Percentiles rank a stretch among this genome's conserved stretches.
phyloP scores from a whole-genome alignment of 1,284 basidiomycete species.

The Cerrena zonata region DNA sequence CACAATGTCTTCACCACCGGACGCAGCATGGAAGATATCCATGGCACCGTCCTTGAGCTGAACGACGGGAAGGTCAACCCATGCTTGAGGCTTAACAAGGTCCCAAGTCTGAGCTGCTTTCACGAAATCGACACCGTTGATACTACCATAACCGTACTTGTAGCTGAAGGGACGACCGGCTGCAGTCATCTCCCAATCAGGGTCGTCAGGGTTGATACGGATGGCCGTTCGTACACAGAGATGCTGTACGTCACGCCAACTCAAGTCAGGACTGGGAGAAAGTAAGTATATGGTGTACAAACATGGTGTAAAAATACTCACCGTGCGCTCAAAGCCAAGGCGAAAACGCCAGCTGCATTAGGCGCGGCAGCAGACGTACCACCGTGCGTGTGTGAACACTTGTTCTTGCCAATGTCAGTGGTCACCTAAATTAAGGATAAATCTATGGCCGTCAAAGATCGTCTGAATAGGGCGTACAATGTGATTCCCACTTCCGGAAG shows the following conservation, averaged over 20 bases:
- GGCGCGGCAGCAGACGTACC: conserved; percentile 98
- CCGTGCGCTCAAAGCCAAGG: conserved; percentile 81
- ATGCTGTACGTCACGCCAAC: conserved; percentile 96
- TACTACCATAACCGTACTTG: conserved; percentile 92
- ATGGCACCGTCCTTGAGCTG: conserved; percentile 63
- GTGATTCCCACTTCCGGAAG: conserved; percentile 89
- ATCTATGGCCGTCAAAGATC: conserved; percentile 11
- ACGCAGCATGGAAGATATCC: conserved; percentile 48
- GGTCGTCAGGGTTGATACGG: conserved; percentile 82
- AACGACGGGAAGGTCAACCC: conserved; percentile 74
- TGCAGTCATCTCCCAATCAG: conserved; percentile 89
- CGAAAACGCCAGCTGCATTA: conserved; percentile 87
- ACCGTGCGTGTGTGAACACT: conserved; percentile 82
- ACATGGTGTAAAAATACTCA: conserved; percentile 31
- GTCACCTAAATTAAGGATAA: conserved; percentile 61
- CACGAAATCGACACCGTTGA: conserved; percentile 83
- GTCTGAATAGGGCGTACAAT: conserved; percentile 57
- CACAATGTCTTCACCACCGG: conserved; percentile 65
- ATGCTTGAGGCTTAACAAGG: conserved; percentile 90
- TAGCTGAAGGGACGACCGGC: conserved; percentile 84
- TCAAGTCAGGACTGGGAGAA: conserved; percentile 77
- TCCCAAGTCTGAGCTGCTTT: conserved; percentile 79
- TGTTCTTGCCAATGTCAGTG: conserved; percentile 84
- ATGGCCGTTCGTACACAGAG: conserved; percentile 78
- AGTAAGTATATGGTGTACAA: conserved; percentile 3